These are phyloP conservation scores for Clonostachys rosea DNA, from an alignment of 2,329 filamentous ascomycete genomes.

Conservation along the genomic window DNA sequence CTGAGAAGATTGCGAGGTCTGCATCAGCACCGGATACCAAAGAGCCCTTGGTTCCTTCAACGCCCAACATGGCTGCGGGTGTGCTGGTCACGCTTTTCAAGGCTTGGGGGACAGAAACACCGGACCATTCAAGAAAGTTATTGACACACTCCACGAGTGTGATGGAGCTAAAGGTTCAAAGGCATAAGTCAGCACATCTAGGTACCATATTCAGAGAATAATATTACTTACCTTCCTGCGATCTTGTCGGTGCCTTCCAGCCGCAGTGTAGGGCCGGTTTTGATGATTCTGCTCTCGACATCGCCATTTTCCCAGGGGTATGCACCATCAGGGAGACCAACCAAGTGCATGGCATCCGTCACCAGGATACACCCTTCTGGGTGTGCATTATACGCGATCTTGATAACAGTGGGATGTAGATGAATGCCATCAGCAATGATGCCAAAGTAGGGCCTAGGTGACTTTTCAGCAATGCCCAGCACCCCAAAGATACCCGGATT, in stretches of 20 bases:
- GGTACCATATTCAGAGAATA: no score
- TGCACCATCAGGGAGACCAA: conserved; percentile 76
- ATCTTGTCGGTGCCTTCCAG: conserved; percentile 76
- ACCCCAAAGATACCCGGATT: conserved; percentile 89
- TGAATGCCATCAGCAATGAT: conserved; percentile 90
- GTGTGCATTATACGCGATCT: conserved; percentile 84
- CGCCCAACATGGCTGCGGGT: conserved; percentile 71
- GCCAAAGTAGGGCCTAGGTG: conserved; percentile 71
- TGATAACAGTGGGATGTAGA: conserved; percentile 80
- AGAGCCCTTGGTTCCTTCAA: conserved; percentile 62
- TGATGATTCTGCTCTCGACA: conserved; percentile 54
- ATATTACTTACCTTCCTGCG: conserved; percentile 61
- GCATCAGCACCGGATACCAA: conserved; percentile 62
- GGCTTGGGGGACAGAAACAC: conserved; percentile 61
- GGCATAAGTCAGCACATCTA: neutral
- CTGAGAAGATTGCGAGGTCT: conserved; percentile 64
- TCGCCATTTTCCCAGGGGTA: conserved; percentile 83
- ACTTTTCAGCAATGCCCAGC: conserved; percentile 60
- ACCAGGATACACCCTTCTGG: conserved; percentile 83
- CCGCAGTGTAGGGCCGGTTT: conserved; percentile 67
- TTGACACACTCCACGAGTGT: conserved; percentile 75
- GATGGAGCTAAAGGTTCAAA: conserved; percentile 43
- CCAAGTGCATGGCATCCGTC: conserved; percentile 87
- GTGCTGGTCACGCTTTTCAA: conserved; percentile 71
- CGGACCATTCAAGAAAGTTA: conserved; percentile 76